Base-by-base conservation (phyloP, 768 basidiomycete genomes). In the Tulasnella sp. region DNA sequence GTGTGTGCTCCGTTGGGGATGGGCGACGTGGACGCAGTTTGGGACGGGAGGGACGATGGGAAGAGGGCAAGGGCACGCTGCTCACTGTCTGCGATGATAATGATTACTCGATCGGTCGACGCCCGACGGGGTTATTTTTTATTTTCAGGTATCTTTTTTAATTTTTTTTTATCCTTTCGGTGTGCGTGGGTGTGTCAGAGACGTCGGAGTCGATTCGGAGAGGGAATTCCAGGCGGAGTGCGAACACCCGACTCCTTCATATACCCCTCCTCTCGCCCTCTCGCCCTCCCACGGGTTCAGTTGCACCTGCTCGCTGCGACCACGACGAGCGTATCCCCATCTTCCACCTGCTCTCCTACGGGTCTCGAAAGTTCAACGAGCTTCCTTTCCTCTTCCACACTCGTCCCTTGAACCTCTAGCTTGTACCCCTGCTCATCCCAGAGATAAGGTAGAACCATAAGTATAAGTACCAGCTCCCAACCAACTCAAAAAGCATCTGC, bases 261-360 rank as follows among this genome's bases (percentile, higher is more conserved):
- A 69, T 28, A 37, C 12, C 24, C 60, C 31, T 6, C 31, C 18
- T 4, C 34, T 28, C 64, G 34, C 28, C 11, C 64, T 37, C 28
- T 22, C 31, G 1, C 1, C 48, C 42, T 75, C 42, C 74, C 74
- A 44, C 41, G 48, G 31, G 22, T 22, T 73, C 42, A 73, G 42
- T 44, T 73, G 74, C 40, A 76, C 50, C 50, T 76, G 46, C 75
- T 41, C n/a, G 44, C 44, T 46, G 31, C 50, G 12, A 76, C 76
- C 28, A 76, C 46, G 20, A 76, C 34, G 3, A 76, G 28, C 18
- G 76, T 76, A 50, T 76, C 76, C 46, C 76, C 76, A 76, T 76
- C 76, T 58, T 76, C 76, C 34, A 58, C 46, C 48, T 76, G 76
- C 46, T 76, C 76, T 44, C 76, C 76, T 76, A 76, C 58, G 24